phyloP scores from a whole-genome alignment of 331 rosid species.

The Ulmus americana region DNA sequence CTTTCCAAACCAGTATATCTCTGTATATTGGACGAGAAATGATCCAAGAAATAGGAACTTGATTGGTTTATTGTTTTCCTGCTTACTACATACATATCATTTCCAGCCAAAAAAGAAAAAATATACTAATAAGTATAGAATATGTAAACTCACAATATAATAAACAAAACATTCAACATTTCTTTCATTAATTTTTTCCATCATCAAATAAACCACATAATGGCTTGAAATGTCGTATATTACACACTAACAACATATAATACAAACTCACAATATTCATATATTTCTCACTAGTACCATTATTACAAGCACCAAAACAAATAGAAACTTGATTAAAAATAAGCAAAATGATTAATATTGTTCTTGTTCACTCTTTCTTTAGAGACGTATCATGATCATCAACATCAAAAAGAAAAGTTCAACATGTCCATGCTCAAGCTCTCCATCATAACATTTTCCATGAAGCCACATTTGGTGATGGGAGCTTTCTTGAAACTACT shows the following conservation, averaged over 20 bases:
- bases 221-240: slow-evolving; percentile 14
- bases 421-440: slow-evolving; percentile 77
- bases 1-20: too few relatives aligned
- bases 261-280: background rate
- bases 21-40: too few relatives aligned
- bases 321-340: background rate
- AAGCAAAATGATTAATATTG: too few relatives aligned
- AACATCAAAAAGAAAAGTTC: slow-evolving; percentile 54
- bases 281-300: background rate
- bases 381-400: background rate
- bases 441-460: slow-evolving; percentile 80
- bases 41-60: too few relatives aligned
- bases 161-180: background rate
- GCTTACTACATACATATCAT: background rate
- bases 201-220: slow-evolving; percentile 15
- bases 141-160: background rate
- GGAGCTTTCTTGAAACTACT: slow-evolving; percentile 49
- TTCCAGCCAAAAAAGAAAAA: background rate
- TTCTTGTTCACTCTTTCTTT: slow-evolving; percentile 2
- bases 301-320: slow-evolving; percentile 21
- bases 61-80: too few relatives aligned
- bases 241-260: background rate
- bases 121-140: background rate
- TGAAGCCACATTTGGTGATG: slow-evolving; percentile 47
- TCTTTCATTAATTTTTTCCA: slow-evolving; percentile 9